These are phyloP conservation scores for Colletotrichum neosansevieriae DNA, from an alignment of 2,329 filamentous ascomycete species.

Conservation along the genomic window DNA sequence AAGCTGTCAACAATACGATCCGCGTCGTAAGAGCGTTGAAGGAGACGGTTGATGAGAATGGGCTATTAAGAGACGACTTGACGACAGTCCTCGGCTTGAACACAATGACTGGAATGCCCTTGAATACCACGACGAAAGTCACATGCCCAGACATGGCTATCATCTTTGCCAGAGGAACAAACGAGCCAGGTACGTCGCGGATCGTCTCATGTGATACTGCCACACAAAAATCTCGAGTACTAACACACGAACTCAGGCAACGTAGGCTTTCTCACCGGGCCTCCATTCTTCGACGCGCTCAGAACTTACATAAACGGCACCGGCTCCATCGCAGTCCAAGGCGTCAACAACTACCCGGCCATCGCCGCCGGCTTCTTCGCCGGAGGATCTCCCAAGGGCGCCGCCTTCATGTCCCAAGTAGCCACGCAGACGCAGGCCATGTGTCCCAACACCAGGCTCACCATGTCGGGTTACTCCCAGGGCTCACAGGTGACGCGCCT, in stretches of 20 bases:
- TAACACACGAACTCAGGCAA: slow-evolving; percentile 42
- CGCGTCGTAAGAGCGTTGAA: slow-evolving; percentile 37
- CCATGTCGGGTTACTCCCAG: slow-evolving; percentile 47
- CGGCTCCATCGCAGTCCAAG: slow-evolving; percentile 44
- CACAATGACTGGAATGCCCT: slow-evolving; percentile 22
- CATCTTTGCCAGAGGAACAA: slow-evolving; percentile 39
- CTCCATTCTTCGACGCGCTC: slow-evolving; percentile 45
- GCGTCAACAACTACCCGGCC: slow-evolving; percentile 44
- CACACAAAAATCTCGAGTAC: no score
- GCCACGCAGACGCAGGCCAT: slow-evolving; percentile 46
- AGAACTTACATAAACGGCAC: slow-evolving; percentile 40
- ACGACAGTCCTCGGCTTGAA: slow-evolving; percentile 25
- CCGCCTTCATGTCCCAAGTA: slow-evolving; percentile 49
- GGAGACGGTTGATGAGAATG: slow-evolving; percentile 37
- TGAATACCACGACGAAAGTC: slow-evolving; percentile 5
- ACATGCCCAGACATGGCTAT: slow-evolving; percentile 39
- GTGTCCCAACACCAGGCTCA: slow-evolving; percentile 45
- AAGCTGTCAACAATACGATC: slow-evolving; percentile 35
- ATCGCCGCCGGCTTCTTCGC: slow-evolving; percentile 21
- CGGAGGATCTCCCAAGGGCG: slow-evolving; percentile 31
- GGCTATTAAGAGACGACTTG: slow-evolving; percentile 36
- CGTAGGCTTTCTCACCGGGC: slow-evolving; percentile 46
- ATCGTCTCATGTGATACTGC: neutral
- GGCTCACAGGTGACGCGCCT: slow-evolving; percentile 46
- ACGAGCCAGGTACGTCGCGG: slow-evolving; percentile 37